Percentiles rank a stretch among this genome's conserved stretches.
Conservation (phyloP, 306 rosid genomes). For the Vigna mungo region DNA sequence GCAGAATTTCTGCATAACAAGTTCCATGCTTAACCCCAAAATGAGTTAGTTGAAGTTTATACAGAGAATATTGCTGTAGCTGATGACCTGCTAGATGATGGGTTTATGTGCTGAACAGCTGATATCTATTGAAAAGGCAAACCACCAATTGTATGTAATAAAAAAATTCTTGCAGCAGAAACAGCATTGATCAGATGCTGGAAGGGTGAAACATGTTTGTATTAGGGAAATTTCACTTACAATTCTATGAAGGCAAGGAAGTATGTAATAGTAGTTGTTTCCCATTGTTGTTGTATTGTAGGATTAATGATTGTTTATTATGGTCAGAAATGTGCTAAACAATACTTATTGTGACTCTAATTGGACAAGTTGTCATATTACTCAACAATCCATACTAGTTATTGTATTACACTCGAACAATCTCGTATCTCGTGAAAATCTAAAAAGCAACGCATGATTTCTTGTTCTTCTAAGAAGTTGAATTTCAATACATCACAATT, state of each 20-base stretch:
- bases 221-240: neutral
- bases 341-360: too few species aligned
- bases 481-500: too few species aligned
- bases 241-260: conserved; percentile 3
- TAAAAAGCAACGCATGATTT: too few species aligned
- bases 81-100: neutral
- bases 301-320: neutral
- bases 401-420: too few species aligned
- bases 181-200: conserved; percentile 17
- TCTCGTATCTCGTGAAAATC: too few species aligned
- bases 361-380: too few species aligned
- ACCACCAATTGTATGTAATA: conserved; percentile 8
- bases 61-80: conserved; percentile 9
- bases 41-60: conserved; percentile 22
- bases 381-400: too few species aligned
- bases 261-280: conserved; percentile 23
- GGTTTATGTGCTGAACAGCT: neutral
- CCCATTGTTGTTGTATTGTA: conserved; percentile 9
- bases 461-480: too few species aligned
- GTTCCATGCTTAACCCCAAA: conserved; percentile 9
- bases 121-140: conserved; percentile 23
- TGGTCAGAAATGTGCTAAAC: neutral
- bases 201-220: conserved; percentile 23
- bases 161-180: conserved; percentile 34
- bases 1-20: conserved; percentile 3